A percentile compares a stretch with the other conserved stretches of the same genome.
phyloP scores from a whole-genome alignment of 2,329 filamentous ascomycete genomes.

The Arthrobotrys megalospora region DNA sequence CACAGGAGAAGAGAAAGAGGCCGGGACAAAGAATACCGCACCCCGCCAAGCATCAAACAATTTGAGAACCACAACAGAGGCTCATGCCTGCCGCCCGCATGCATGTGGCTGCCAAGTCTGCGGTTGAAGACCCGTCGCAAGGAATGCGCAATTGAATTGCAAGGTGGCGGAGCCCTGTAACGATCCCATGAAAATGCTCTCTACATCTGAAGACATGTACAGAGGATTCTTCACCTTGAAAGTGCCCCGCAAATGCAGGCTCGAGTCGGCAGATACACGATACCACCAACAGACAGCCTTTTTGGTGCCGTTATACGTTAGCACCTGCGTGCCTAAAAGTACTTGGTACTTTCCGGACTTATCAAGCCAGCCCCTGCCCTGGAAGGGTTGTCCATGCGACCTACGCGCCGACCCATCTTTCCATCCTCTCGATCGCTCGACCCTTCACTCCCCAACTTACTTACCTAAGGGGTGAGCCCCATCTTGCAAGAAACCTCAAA shows the following conservation, averaged over 20 bases:
- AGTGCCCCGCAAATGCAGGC: constrained; percentile 35
- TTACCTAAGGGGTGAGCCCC: constrained; percentile 35
- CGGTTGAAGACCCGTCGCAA: constrained; percentile 32
- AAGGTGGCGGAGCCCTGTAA: constrained; percentile 21
- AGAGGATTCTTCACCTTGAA: constrained; percentile 14
- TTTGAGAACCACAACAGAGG: constrained; percentile 12
- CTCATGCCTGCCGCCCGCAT: constrained; percentile 33
- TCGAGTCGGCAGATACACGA: constrained; percentile 15
- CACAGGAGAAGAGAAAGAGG: neutral
- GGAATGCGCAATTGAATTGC: constrained; percentile 33
- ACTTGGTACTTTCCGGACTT: constrained; percentile 25
- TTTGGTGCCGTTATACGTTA: constrained; percentile 17
- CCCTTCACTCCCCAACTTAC: constrained; percentile 36
- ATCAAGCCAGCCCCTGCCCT: constrained; percentile 34
- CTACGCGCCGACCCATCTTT: constrained; percentile 48
- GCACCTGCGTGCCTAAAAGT: constrained; percentile 12
- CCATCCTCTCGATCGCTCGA: constrained; percentile 15
- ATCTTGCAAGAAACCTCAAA: constrained; percentile 24
- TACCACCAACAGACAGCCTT: constrained; percentile 13
- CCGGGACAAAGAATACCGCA: constrained; percentile 13
- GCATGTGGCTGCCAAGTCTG: constrained; percentile 35
- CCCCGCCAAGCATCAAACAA: constrained; percentile 25
- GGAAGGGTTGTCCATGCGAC: constrained; percentile 53
- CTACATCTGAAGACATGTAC: constrained; percentile 14
- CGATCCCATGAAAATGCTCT: constrained; percentile 27